Conservation (phyloP, 2,329 filamentous ascomycete species). For the Sporothrix globosa region DNA sequence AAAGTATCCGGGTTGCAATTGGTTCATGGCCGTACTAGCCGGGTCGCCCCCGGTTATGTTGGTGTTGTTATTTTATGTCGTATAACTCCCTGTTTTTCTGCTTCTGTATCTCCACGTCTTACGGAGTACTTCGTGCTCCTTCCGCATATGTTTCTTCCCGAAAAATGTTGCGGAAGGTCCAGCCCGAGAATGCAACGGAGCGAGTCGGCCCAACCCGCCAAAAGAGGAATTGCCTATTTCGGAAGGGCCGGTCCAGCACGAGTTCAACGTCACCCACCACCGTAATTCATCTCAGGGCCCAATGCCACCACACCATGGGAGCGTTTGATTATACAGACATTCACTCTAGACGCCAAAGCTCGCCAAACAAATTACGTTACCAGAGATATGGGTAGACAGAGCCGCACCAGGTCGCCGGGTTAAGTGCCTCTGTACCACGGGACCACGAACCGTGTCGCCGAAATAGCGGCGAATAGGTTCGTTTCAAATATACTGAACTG, state of each 20-base stretch:
- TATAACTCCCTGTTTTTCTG: background rate
- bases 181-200: background rate
- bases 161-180: background rate
- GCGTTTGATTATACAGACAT: too few species aligned
- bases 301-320: background rate
- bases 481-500: background rate
- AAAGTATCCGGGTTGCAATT: background rate
- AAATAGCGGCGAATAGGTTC: background rate
- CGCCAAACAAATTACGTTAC: background rate
- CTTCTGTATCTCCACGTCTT: background rate
- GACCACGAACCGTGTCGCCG: background rate
- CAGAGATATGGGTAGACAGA: background rate
- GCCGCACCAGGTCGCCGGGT: slow-evolving; percentile 3
- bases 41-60: background rate
- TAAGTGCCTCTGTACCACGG: background rate
- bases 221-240: slow-evolving; percentile 9
- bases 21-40: background rate
- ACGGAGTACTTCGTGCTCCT: background rate
- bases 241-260: background rate
- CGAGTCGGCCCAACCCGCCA: background rate
- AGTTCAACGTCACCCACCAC: too few species aligned
- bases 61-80: background rate
- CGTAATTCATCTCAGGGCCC: background rate
- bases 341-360: background rate
- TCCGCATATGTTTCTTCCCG: background rate